phyloP scores from a whole-genome alignment of 257 asterid genomes.

The Rauvolfia tetraphylla region DNA sequence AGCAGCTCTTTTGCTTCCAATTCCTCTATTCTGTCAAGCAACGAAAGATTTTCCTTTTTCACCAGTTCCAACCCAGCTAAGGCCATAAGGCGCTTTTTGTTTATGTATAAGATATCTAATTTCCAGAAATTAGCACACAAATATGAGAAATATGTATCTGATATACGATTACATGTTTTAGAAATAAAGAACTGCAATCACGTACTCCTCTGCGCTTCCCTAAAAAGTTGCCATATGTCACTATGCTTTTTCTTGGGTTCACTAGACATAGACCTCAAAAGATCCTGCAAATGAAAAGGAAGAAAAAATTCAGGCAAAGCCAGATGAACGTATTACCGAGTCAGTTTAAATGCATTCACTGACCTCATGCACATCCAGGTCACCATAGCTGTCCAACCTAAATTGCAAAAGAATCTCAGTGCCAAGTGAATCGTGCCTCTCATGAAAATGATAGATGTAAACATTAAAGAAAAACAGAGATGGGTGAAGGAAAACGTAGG shows the following conservation, averaged over 20 bases:
- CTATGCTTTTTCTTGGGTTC: slow-evolving; percentile 36
- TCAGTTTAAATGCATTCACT: slow-evolving; percentile 9
- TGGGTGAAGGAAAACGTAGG: too few relatives aligned
- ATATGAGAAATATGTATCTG: background rate
- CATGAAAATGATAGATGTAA: too few relatives aligned
- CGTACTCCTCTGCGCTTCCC: slow-evolving; percentile 75
- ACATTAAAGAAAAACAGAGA: too few relatives aligned
- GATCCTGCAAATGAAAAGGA: slow-evolving; percentile 29
- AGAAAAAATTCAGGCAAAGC: slow-evolving; percentile 2
- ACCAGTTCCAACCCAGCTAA: slow-evolving; percentile 65
- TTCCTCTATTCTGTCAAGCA: slow-evolving; percentile 49
- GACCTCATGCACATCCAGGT: slow-evolving; percentile 41
- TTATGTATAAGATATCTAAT: slow-evolving; percentile 65
- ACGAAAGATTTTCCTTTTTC: slow-evolving; percentile 44
- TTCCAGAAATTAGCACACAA: slow-evolving; percentile 20
- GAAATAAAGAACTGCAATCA: slow-evolving; percentile 3
- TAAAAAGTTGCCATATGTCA: slow-evolving; percentile 65
- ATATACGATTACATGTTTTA: background rate
- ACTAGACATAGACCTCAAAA: slow-evolving; percentile 22
- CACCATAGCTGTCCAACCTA: slow-evolving; percentile 40
- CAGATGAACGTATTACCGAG: slow-evolving; percentile 3
- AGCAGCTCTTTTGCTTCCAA: slow-evolving; percentile 41
- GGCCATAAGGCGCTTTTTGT: slow-evolving; percentile 70
- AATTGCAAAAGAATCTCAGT: slow-evolving; percentile 12
- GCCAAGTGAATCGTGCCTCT: slow-evolving; percentile 13